Percentiles rank a stretch among this genome's conserved stretches.
Conservation (phyloP, 371 early-diverging fungal genomes). For the Lichtheimia ramosa region DNA sequence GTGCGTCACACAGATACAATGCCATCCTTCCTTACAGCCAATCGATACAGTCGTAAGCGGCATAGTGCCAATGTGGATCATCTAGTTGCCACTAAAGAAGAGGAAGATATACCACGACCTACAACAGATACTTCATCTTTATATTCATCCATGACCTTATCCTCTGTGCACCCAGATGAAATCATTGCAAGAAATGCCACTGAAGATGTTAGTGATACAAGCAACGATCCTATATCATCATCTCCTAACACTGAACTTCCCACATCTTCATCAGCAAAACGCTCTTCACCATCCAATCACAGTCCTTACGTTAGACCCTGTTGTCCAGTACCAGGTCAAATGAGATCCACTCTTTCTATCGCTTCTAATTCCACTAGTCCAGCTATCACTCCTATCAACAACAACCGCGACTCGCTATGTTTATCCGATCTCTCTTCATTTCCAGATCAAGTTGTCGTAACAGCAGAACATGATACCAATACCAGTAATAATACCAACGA, state of each 20-base stretch:
- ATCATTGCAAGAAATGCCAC: background rate
- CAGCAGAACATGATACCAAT: background rate
- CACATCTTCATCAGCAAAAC: slow-evolving; percentile 1
- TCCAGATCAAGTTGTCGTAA: too few species aligned
- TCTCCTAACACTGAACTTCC: background rate
- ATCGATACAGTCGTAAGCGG: slow-evolving; percentile 22
- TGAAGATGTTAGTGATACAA: slow-evolving; percentile 12
- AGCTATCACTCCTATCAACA: slow-evolving; percentile 1
- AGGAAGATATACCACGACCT: background rate
- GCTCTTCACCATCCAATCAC: background rate
- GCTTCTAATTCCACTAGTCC: slow-evolving; percentile 1
- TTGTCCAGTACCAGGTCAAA: slow-evolving; percentile 27
- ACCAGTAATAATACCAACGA: slow-evolving; percentile 8
- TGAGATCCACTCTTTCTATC: slow-evolving; percentile 14
- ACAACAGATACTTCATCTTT: background rate
- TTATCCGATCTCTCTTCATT: slow-evolving; percentile 1
- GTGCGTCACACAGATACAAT: slow-evolving; percentile 24
- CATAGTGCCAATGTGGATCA: slow-evolving; percentile 20
- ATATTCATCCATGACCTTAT: slow-evolving; percentile 8
- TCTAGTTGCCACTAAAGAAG: background rate
- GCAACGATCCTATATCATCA: slow-evolving; percentile 6
- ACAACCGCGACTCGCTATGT: slow-evolving; percentile 6
- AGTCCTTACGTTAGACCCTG: slow-evolving; percentile 24
- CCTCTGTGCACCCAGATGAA: background rate
- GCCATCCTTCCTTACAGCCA: slow-evolving; percentile 13